Percentiles rank a stretch among this genome's conserved stretches.
These are phyloP conservation scores for Trichoderma endophyticum DNA, from an alignment of 2,329 filamentous ascomycete species.

Conservation along the genomic window DNA sequence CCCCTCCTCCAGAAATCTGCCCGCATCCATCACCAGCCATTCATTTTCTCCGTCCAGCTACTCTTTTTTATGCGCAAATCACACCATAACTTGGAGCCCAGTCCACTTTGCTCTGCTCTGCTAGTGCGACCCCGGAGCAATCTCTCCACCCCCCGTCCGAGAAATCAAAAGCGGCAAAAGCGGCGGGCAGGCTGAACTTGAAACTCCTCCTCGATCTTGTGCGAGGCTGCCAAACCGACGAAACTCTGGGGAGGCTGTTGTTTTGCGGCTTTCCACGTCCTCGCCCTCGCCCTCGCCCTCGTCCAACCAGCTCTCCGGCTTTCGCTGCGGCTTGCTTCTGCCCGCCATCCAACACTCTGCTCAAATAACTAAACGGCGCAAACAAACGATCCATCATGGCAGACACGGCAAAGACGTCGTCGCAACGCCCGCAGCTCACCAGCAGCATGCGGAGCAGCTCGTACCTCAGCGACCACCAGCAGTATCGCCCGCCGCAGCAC, in stretches of 20 bases:
- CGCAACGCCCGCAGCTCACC: conserved; percentile 47
- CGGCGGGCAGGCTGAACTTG: not conserved
- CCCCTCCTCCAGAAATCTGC: not conserved
- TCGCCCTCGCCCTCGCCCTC: not conserved
- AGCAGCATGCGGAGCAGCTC: conserved; percentile 57
- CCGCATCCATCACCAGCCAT: conserved; percentile 2
- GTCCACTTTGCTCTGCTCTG: not conserved
- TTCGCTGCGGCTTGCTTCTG: not conserved
- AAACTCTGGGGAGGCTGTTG: not conserved
- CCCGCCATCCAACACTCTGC: not conserved
- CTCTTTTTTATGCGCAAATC: not conserved
- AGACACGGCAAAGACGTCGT: conserved; percentile 28
- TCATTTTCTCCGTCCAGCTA: not conserved
- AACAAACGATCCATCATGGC: not conserved
- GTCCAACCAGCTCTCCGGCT: not conserved
- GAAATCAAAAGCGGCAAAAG: not conserved
- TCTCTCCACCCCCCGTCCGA: not conserved
- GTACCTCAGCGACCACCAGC: conserved; percentile 61
- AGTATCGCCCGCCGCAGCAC: conserved; percentile 56
- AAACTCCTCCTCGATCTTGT: not conserved
- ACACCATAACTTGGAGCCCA: not conserved
- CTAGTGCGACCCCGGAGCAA: not conserved
- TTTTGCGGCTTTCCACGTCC: not conserved
- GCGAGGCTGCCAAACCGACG: not conserved
- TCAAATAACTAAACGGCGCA: not conserved